Conservation (phyloP, 2,329 filamentous ascomycete genomes). For the Rugonectria rugulosa region DNA sequence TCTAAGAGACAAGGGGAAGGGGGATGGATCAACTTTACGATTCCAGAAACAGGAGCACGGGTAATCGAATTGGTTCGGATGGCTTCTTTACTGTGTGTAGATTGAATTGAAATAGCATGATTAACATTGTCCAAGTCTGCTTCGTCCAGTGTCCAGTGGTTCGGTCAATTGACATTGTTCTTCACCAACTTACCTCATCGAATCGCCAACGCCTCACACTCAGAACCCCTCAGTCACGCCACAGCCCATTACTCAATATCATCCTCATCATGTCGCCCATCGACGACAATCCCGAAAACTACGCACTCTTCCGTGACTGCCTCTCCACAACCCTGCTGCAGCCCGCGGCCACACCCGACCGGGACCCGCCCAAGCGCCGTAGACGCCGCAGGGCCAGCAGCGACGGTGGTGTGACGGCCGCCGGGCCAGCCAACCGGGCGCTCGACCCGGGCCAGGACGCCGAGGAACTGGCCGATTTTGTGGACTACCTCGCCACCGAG, state of each 20-base stretch:
- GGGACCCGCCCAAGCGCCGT: slow-evolving; percentile 55
- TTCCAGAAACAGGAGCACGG: slow-evolving; percentile 8
- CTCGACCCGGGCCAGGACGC: slow-evolving; percentile 48
- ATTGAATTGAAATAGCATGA: background rate
- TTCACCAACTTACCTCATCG: slow-evolving; percentile 30
- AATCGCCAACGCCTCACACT: background rate
- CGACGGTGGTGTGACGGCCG: slow-evolving; percentile 17
- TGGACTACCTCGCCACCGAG: slow-evolving; percentile 77
- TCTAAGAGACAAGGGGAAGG: slow-evolving; percentile 1
- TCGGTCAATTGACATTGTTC: background rate
- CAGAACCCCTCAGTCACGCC: slow-evolving; percentile 6
- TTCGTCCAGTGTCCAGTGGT: too few relatives aligned
- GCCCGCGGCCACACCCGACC: slow-evolving; percentile 57
- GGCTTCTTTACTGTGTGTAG: slow-evolving; percentile 10
- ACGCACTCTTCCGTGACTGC: slow-evolving; percentile 75
- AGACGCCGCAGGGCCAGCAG: slow-evolving; percentile 38
- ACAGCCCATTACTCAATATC: slow-evolving; percentile 2
- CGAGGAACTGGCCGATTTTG: slow-evolving; percentile 80
- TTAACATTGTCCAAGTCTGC: background rate
- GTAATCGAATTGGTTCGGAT: slow-evolving; percentile 24
- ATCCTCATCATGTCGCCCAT: slow-evolving; percentile 26
- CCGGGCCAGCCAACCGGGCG: slow-evolving; percentile 17
- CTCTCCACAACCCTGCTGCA: slow-evolving; percentile 74
- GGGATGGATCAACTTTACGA: background rate
- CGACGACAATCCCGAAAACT: slow-evolving; percentile 41